Evolutionary conservation across 2,329 filamentous ascomycete species (phyloP).

Genomic region (Beauveria medogensis): DNA sequence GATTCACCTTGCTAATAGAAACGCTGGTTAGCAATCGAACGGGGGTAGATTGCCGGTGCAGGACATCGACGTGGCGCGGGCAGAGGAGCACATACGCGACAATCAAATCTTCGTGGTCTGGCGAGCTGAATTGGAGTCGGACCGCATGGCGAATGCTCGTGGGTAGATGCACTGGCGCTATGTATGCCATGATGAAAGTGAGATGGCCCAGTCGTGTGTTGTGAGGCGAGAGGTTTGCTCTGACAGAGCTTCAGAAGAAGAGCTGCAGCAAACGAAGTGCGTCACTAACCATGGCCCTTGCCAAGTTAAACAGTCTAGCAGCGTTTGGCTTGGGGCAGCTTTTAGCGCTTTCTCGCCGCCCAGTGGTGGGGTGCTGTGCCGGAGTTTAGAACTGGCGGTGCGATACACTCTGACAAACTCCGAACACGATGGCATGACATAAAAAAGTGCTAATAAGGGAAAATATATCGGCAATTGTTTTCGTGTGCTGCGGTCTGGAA

Average conservation of each 20-base stretch:
- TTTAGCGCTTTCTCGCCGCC: neutral
- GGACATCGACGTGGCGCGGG: neutral
- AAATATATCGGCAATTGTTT: no score
- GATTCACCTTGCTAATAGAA: conserved; percentile 63
- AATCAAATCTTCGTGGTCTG: conserved; percentile 72
- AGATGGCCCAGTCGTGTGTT: neutral
- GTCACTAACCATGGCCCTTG: neutral
- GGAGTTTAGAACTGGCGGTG: neutral
- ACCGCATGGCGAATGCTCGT: conserved; percentile 88
- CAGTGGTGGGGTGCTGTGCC: neutral
- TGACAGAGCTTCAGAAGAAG: neutral
- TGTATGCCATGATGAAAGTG: conserved; percentile 66
- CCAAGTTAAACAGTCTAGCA: neutral
- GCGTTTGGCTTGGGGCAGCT: neutral
- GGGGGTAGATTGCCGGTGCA: neutral
- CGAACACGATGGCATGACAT: neutral
- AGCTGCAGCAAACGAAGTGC: neutral
- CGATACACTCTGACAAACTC: neutral
- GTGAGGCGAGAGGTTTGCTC: neutral
- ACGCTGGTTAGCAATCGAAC: conserved; percentile 20
- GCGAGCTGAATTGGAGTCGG: conserved; percentile 65
- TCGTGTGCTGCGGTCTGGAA: neutral
- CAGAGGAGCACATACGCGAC: conserved; percentile 59
- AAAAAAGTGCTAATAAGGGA: no score
- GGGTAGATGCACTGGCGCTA: conserved; percentile 86